These are phyloP conservation scores for Hyphopichia homilentoma DNA, from an alignment of 805 yeast species.

Conservation along the genomic window DNA sequence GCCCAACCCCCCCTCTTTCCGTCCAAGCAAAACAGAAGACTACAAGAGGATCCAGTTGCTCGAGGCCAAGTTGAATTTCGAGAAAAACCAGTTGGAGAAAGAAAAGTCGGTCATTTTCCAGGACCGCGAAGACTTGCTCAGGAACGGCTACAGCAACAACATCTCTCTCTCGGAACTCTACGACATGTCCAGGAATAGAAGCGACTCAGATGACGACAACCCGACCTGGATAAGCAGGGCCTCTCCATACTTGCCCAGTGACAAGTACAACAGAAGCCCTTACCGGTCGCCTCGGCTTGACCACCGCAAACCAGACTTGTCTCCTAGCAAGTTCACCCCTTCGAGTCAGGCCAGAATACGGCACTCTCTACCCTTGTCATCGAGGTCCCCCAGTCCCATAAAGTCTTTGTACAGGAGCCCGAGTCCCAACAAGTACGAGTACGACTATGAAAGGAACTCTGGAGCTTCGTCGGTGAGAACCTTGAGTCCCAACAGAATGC, in stretches of 20 bases:
- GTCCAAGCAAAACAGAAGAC: neutral
- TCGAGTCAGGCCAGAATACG: too few species aligned
- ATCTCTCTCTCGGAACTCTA: neutral
- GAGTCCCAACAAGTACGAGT: conserved; percentile 1
- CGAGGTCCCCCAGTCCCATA: conserved; percentile 2
- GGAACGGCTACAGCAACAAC: too few species aligned
- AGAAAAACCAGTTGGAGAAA: neutral
- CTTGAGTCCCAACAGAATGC: too few species aligned
- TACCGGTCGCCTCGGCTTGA: too few species aligned
- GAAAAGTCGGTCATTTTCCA: too few species aligned
- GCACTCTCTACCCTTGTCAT: neutral
- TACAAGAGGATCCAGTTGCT: neutral
- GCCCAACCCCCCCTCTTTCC: neutral
- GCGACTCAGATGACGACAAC: neutral
- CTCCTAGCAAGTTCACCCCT: neutral
- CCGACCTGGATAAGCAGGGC: neutral
- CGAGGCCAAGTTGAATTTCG: conserved; percentile 1
- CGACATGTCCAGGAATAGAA: neutral
- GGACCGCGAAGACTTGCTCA: too few species aligned
- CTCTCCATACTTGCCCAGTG: neutral
- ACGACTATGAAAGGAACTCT: too few species aligned
- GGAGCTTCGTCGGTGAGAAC: too few species aligned
- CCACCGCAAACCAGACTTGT: conserved; percentile 1
- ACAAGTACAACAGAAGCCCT: neutral
- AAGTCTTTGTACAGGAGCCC: neutral